phyloP scores from a whole-genome alignment of 2,329 filamentous ascomycete genomes.

The Beauveria varroae region DNA sequence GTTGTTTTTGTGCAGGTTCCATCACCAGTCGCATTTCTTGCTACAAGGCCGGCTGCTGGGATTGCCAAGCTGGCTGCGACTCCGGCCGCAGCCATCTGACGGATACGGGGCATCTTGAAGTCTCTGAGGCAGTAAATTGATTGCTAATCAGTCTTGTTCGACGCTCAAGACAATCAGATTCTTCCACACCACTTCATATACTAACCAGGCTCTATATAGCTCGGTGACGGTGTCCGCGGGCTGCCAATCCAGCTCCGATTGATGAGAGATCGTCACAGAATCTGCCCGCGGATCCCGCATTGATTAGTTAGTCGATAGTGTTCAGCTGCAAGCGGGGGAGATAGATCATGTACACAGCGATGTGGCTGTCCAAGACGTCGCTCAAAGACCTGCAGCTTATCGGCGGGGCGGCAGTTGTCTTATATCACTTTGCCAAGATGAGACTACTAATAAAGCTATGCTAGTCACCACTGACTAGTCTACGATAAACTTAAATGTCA shows the following conservation, averaged over 20 bases:
- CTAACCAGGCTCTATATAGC: neutral
- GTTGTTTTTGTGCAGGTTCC: conserved; percentile 22
- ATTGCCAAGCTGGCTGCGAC: neutral
- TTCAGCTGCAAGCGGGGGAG: neutral
- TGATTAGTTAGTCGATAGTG: neutral
- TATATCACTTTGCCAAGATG: neutral
- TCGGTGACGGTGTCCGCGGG: conserved; percentile 1
- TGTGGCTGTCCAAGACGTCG: neutral
- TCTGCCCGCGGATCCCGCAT: conserved; percentile 3
- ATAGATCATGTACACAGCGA: neutral
- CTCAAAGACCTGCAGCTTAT: neutral
- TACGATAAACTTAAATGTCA: neutral
- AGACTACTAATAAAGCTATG: neutral
- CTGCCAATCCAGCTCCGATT: neutral
- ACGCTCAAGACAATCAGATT: neutral
- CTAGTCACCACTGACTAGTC: neutral
- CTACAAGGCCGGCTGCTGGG: conserved; percentile 10
- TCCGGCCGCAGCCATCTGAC: neutral
- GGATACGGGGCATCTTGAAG: neutral
- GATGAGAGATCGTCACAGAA: neutral
- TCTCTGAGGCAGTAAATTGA: neutral
- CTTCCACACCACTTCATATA: conserved; percentile 3
- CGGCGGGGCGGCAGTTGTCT: neutral
- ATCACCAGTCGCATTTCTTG: neutral
- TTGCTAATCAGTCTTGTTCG: neutral